phyloP scores from a whole-genome alignment of 2,329 filamentous ascomycete species.

The Alternaria rosae region DNA sequence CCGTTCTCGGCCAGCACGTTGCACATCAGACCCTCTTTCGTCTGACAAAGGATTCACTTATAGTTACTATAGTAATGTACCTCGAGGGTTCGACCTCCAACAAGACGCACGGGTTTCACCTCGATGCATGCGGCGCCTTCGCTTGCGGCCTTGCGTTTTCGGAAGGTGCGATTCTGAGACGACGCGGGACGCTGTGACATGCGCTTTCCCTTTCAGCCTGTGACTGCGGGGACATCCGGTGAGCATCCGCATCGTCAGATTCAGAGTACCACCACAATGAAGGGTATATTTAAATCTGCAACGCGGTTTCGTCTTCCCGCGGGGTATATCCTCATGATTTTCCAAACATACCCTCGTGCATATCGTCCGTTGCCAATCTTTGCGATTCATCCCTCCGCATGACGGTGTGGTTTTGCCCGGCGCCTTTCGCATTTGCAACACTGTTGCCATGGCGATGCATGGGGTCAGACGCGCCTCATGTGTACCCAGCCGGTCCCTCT shows the following conservation, averaged over 20 bases:
- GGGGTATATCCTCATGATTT: slow-evolving; percentile 4
- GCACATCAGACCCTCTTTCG: slow-evolving; percentile 13
- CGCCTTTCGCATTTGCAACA: slow-evolving; percentile 1
- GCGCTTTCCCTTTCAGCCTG: slow-evolving; percentile 1
- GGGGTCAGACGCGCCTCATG: slow-evolving; percentile 16
- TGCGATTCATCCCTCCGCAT: not conserved
- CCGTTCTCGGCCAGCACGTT: slow-evolving; percentile 7
- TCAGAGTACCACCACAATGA: slow-evolving; percentile 1
- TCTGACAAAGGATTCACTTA: slow-evolving; percentile 6
- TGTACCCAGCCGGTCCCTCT: slow-evolving; percentile 12
- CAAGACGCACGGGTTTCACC: slow-evolving; percentile 12
- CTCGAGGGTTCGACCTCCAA: slow-evolving; percentile 5
- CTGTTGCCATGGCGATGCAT: slow-evolving; percentile 18
- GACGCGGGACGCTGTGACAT: slow-evolving; percentile 17
- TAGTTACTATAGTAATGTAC: slow-evolving; percentile 16
- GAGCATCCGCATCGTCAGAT: slow-evolving; percentile 3
- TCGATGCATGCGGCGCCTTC: slow-evolving; percentile 6
- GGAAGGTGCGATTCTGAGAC: slow-evolving; percentile 14
- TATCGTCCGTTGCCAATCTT: slow-evolving; percentile 1
- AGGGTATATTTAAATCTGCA: slow-evolving; percentile 1
- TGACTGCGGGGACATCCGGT: slow-evolving; percentile 13
- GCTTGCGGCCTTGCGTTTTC: slow-evolving; percentile 9
- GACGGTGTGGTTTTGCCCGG: not conserved
- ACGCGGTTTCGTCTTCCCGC: slow-evolving; percentile 1
- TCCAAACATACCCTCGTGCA: slow-evolving; percentile 2